A percentile compares a stretch with the other conserved stretches of the same genome.
Conservation (phyloP, 768 basidiomycete species). For the Collybiopsis luxurians region DNA sequence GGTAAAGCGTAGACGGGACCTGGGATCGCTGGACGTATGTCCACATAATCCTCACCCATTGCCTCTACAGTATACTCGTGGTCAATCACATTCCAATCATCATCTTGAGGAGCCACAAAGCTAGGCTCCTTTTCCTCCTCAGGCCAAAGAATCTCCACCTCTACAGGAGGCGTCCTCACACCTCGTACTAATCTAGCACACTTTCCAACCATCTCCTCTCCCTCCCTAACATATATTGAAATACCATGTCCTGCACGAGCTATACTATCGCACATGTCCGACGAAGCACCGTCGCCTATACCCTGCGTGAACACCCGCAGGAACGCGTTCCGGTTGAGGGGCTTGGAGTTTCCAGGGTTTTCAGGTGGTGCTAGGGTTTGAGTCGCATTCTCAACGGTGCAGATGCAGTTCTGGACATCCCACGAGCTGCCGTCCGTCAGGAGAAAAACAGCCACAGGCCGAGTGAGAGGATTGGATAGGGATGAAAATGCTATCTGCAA, state of each 20-base stretch:
- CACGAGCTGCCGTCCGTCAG: slow-evolving; percentile 53
- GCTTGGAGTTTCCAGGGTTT: too few species aligned
- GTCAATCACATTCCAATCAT: slow-evolving; percentile 14
- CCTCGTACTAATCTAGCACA: slow-evolving; percentile 49
- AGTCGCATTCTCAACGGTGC: not conserved
- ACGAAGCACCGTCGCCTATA: slow-evolving; percentile 50
- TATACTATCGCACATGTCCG: slow-evolving; percentile 49
- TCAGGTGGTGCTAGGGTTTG: too few species aligned
- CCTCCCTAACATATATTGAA: slow-evolving; percentile 40
- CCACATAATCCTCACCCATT: too few species aligned
- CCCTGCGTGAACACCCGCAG: slow-evolving; percentile 53
- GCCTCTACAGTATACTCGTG: too few species aligned
- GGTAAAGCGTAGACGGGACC: too few species aligned
- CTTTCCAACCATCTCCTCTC: slow-evolving; percentile 48
- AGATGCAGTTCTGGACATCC: slow-evolving; percentile 21
- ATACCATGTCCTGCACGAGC: slow-evolving; percentile 52
- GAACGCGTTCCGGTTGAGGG: slow-evolving; percentile 13
- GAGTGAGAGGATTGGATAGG: slow-evolving; percentile 23
- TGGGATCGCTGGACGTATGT: too few species aligned
- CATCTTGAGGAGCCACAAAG: too few species aligned
- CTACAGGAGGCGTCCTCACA: slow-evolving; percentile 40
- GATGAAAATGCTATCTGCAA: slow-evolving; percentile 33
- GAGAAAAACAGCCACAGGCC: slow-evolving; percentile 49
- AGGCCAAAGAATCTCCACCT: slow-evolving; percentile 50
- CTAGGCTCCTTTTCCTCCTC: not conserved